phyloP scores from a whole-genome alignment of 2,329 filamentous ascomycete genomes.

The Trichoderma oligosporum region DNA sequence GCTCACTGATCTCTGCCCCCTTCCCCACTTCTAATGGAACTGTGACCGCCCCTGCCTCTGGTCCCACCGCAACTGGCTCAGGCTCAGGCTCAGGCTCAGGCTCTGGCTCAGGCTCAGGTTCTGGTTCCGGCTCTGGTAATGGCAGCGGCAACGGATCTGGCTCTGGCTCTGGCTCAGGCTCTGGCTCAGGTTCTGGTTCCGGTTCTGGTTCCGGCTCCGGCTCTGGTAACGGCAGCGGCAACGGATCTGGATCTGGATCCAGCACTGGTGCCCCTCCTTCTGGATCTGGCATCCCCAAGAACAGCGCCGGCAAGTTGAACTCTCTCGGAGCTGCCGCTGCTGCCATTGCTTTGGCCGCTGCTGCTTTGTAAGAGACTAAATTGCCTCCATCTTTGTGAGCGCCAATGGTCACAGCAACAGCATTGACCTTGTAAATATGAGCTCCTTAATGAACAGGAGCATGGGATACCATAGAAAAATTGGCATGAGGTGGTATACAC shows the following conservation, averaged over 20 bases:
- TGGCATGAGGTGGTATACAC: background rate
- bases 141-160: constrained; percentile 22
- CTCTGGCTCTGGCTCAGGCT: constrained; percentile 21
- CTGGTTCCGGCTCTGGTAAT: constrained; percentile 24
- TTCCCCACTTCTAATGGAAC: constrained; percentile 21
- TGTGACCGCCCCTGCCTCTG: constrained; percentile 8
- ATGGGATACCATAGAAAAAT: background rate
- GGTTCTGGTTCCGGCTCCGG: constrained; percentile 22
- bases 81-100: constrained; percentile 22
- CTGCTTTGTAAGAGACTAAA: constrained; percentile 28
- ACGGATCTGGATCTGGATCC: no score
- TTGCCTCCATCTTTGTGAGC: background rate
- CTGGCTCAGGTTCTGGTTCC: constrained; percentile 23
- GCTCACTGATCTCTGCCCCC: constrained; percentile 28
- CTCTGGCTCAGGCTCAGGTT: constrained; percentile 19
- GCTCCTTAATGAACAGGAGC: background rate
- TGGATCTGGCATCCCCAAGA: constrained; percentile 12
- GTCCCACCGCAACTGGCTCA: constrained; percentile 13
- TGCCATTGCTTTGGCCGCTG: constrained; percentile 31
- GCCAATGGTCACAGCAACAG: background rate
- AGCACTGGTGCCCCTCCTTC: constrained; percentile 20
- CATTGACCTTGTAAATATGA: background rate
- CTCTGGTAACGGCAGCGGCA: constrained; percentile 27
- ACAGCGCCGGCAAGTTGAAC: constrained; percentile 27
- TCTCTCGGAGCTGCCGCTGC: constrained; percentile 32